Conservation (phyloP, 2,329 filamentous ascomycete species). For the Hypoxylon sp. region DNA sequence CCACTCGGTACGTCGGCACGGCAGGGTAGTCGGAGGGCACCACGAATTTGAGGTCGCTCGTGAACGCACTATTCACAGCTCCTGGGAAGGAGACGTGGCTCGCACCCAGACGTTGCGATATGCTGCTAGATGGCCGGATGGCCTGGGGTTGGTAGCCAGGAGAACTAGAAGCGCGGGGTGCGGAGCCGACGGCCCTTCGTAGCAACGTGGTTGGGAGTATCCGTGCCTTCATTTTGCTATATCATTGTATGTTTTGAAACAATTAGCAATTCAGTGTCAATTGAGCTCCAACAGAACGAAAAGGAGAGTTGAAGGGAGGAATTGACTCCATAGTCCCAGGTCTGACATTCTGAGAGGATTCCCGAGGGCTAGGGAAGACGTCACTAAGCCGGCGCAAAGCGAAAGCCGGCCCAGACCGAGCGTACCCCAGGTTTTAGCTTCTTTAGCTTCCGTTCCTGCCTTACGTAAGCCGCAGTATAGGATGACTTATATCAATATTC, state of each 20-base stretch:
- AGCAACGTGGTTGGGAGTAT: conserved; percentile 43
- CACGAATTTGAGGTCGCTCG: conserved; percentile 80
- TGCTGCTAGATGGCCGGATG: conserved; percentile 59
- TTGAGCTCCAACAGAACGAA: conserved; percentile 2
- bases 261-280: conserved; percentile 5
- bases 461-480: conserved; percentile 17
- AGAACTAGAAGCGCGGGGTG: conserved; percentile 36
- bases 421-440: conserved; percentile 19
- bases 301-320: not conserved
- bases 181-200: conserved; percentile 37
- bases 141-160: conserved; percentile 39
- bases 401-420: conserved; percentile 41
- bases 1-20: conserved; percentile 90
- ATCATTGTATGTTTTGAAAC: conserved; percentile 20
- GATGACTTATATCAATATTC: not conserved
- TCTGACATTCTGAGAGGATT: conserved; percentile 40
- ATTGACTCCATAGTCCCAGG: conserved; percentile 11
- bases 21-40: conserved; percentile 78
- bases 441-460: conserved; percentile 21
- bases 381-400: conserved; percentile 52
- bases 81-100: conserved; percentile 83
- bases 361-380: conserved; percentile 44
- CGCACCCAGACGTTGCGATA: conserved; percentile 69
- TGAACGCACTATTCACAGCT: conserved; percentile 95
- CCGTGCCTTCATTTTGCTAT: conserved; percentile 43